Evolutionary conservation across 306 rosid species (phyloP).

Genomic region (Medicago ruthenica): DNA sequence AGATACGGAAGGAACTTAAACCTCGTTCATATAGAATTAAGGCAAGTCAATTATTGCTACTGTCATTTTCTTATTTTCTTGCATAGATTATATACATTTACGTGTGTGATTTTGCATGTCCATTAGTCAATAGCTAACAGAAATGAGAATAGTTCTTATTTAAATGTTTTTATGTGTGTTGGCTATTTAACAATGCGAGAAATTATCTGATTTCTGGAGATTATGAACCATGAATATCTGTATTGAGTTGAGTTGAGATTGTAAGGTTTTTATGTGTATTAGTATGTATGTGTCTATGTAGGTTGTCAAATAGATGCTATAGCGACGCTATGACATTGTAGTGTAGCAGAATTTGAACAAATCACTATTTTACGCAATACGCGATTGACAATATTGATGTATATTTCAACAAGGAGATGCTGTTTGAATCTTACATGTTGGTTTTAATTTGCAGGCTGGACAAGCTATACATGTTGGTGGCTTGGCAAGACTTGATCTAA

Average conservation of each 20-base stretch:
- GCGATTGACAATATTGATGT: background rate
- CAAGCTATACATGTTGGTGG: constrained; percentile 84
- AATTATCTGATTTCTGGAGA: background rate
- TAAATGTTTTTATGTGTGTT: constrained; percentile 1
- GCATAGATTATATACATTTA: constrained; percentile 35
- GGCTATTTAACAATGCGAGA: background rate
- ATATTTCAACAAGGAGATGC: background rate
- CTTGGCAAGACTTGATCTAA: constrained; percentile 78
- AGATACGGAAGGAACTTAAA: constrained; percentile 88
- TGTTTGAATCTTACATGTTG: constrained; percentile 34
- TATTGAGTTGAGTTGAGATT: background rate
- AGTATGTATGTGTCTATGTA: constrained; percentile 9
- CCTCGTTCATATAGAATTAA: constrained; percentile 84
- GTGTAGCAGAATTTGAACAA: background rate
- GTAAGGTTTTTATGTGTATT: background rate
- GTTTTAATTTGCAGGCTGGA: constrained; percentile 69
- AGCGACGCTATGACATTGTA: background rate
- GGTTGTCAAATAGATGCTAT: background rate
- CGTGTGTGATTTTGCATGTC: constrained; percentile 14
- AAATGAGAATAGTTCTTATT: background rate
- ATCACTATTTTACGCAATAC: background rate
- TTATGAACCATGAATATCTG: constrained; percentile 16
- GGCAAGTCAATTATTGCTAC: constrained; percentile 58
- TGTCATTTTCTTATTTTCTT: constrained; percentile 13
- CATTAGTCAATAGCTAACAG: constrained; percentile 15